Conservation (phyloP, 2,329 filamentous ascomycete genomes). For the Cercospora janseana region DNA sequence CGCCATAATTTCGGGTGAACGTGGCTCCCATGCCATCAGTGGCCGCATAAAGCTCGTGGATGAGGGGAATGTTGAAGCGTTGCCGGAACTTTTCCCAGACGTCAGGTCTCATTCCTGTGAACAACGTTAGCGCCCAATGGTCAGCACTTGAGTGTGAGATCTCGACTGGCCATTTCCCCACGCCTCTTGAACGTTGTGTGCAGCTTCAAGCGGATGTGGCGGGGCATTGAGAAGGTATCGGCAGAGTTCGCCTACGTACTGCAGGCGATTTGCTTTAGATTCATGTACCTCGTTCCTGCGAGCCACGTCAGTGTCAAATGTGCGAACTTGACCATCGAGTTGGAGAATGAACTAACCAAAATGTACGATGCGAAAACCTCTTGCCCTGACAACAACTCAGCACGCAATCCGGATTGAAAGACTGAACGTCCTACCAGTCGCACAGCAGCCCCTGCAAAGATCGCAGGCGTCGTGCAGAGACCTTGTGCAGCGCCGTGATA, state of each 20-base stretch:
- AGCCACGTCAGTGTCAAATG: background rate
- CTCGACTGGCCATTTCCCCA: slow-evolving; percentile 85
- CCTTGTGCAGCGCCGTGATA: slow-evolving; percentile 79
- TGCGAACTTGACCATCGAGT: background rate
- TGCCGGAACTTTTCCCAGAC: slow-evolving; percentile 79
- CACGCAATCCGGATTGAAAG: background rate
- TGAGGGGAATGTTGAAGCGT: slow-evolving; percentile 52
- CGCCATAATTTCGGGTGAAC: slow-evolving; percentile 32
- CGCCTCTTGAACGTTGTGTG: slow-evolving; percentile 67
- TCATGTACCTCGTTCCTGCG: slow-evolving; percentile 60
- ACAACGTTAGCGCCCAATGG: no score
- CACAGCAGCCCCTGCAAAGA: slow-evolving; percentile 62
- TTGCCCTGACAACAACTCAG: slow-evolving; percentile 49
- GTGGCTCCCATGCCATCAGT: slow-evolving; percentile 35
- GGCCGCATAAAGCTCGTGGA: slow-evolving; percentile 40
- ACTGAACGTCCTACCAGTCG: slow-evolving; percentile 48
- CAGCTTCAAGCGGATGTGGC: slow-evolving; percentile 64
- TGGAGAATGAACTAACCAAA: slow-evolving; percentile 54
- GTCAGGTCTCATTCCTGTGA: slow-evolving; percentile 75
- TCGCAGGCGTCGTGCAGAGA: slow-evolving; percentile 57
- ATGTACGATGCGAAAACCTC: slow-evolving; percentile 72
- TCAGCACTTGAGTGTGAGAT: no score
- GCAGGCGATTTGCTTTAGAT: slow-evolving; percentile 68
- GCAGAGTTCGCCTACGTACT: slow-evolving; percentile 83
- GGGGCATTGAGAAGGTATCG: slow-evolving; percentile 72